Evolutionary conservation across 1,284 basidiomycete genomes (phyloP).

Genomic region (Naganishia sp.): DNA sequence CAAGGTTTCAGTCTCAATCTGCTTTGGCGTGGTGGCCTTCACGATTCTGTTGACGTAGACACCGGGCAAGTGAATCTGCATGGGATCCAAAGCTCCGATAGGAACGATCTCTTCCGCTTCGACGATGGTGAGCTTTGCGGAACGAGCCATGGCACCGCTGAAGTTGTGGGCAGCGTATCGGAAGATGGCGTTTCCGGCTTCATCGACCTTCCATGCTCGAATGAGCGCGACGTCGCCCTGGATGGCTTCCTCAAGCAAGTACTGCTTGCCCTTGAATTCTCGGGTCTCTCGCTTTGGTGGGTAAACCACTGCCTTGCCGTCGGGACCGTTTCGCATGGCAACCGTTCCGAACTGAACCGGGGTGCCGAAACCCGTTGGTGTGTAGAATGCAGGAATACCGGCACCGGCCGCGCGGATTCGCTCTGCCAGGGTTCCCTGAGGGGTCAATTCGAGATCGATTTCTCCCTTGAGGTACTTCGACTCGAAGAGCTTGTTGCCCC

Average conservation of each 20-base stretch:
- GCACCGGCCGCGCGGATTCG: conserved; percentile 86
- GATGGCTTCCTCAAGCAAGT: conserved; percentile 80
- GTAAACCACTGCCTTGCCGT: conserved; percentile 36
- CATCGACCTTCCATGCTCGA: conserved; percentile 89
- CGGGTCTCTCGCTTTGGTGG: conserved; percentile 70
- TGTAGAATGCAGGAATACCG: conserved; percentile 92
- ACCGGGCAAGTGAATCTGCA: conserved; percentile 77
- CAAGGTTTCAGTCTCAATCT: conserved; percentile 72
- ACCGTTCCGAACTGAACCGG: conserved; percentile 69
- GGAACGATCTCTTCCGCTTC: conserved; percentile 91
- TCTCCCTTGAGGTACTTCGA: conserved; percentile 72
- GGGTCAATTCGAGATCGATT: conserved; percentile 75
- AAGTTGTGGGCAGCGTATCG: conserved; percentile 86
- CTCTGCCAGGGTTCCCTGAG: conserved; percentile 73
- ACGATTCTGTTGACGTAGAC: conserved; percentile 84
- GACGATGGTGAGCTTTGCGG: conserved; percentile 83
- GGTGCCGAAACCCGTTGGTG: conserved; percentile 82
- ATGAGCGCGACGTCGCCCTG: conserved; percentile 83
- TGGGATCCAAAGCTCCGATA: conserved; percentile 74
- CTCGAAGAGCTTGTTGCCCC: conserved; percentile 50
- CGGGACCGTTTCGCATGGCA: conserved; percentile 66
- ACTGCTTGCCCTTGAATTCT: conserved; percentile 75
- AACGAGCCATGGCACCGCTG: conserved; percentile 77
- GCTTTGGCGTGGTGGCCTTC: conserved; percentile 68
- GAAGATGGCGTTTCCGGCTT: conserved; percentile 77